Conservation (phyloP, 306 rosid species). For the Purshia tridentata region DNA sequence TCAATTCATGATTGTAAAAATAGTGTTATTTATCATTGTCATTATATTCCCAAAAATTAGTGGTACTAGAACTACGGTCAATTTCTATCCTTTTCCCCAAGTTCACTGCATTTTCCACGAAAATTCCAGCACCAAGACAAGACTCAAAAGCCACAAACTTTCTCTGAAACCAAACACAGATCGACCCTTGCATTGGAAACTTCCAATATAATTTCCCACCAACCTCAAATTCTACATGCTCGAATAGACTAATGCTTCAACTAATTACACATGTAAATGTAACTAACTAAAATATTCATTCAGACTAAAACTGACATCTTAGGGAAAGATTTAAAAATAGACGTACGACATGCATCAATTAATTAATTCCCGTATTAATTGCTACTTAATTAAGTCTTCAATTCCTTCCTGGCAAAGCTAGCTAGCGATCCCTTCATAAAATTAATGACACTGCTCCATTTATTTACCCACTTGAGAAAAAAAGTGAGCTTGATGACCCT, state of each 20-base stretch:
- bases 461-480: conserved; percentile 66
- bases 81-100: neutral
- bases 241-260: too few relatives aligned
- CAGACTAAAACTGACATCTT: too few relatives aligned
- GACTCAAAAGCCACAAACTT: conserved; percentile 28
- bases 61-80: neutral
- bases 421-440: conserved; percentile 9
- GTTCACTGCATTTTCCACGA: conserved; percentile 40
- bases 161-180: conserved; percentile 42
- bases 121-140: conserved; percentile 51
- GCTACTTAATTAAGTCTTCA: too few relatives aligned
- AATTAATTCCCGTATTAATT: too few relatives aligned
- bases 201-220: conserved; percentile 36
- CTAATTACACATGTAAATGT: too few relatives aligned
- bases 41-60: neutral
- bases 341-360: too few relatives aligned
- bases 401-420: conserved; percentile 13
- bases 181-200: conserved; percentile 43
- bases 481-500: conserved; percentile 60
- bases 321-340: too few relatives aligned
- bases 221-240: neutral
- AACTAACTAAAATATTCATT: too few relatives aligned
- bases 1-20: too few relatives aligned
- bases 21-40: too few relatives aligned
- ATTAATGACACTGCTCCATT: neutral